Percentiles rank a stretch among this genome's conserved stretches.
These are phyloP conservation scores for Austroboletus eburneus DNA, from an alignment of 768 basidiomycete species.

Conservation along the genomic window DNA sequence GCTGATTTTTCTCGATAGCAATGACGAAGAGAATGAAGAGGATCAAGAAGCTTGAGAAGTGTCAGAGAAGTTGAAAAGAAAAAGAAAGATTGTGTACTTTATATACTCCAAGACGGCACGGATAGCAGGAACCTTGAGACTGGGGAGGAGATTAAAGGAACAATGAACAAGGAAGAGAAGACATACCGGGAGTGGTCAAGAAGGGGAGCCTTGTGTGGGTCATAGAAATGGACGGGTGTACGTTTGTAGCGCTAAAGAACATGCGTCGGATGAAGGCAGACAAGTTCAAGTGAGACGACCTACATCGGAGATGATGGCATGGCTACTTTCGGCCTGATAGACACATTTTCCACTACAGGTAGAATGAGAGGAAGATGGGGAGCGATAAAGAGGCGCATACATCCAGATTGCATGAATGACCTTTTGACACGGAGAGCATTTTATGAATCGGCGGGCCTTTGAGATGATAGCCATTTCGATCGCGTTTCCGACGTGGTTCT, in stretches of 20 bases:
- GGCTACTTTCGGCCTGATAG: constrained; percentile 83
- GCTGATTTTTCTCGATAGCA: constrained; percentile 71
- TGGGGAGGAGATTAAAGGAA: constrained; percentile 23
- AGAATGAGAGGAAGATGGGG: constrained; percentile 13
- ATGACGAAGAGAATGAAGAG: constrained; percentile 76
- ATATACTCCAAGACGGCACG: constrained; percentile 86
- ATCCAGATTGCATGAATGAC: constrained; percentile 84
- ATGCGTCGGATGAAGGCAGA: not conserved
- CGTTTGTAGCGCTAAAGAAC: constrained; percentile 82
- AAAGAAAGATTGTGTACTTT: constrained; percentile 47
- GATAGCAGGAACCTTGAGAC: constrained; percentile 89
- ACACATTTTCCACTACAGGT: constrained; percentile 77
- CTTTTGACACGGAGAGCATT: constrained; percentile 83
- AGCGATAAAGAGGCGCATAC: constrained; percentile 36
- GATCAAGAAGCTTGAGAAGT: constrained; percentile 55
- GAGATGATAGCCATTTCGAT: constrained; percentile 90
- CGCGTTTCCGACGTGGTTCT: constrained; percentile 84
- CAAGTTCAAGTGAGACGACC: constrained; percentile 15
- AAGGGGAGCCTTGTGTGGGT: constrained; percentile 90
- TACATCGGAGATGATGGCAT: constrained; percentile 88
- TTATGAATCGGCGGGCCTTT: constrained; percentile 85
- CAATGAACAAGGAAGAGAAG: not conserved
- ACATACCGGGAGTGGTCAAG: constrained; percentile 89
- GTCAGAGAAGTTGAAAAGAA: not conserved
- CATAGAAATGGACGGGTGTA: constrained; percentile 89